Evolutionary conservation across 257 asterid genomes (phyloP).

Genomic region (Voacanga thouarsii): DNA sequence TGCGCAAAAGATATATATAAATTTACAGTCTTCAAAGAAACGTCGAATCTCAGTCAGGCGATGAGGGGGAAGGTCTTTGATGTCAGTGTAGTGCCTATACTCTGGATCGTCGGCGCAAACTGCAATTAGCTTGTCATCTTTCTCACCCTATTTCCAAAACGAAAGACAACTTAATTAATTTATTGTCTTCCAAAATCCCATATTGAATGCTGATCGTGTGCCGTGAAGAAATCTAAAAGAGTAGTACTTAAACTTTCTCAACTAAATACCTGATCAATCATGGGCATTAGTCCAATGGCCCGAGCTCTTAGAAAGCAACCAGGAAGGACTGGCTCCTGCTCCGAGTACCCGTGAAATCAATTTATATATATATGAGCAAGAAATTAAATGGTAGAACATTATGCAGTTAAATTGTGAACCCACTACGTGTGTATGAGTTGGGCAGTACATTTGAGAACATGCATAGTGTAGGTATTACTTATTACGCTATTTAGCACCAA

Average conservation of each 20-base stretch:
- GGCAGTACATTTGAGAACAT: no score
- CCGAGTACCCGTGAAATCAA: background rate
- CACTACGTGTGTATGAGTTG: no score
- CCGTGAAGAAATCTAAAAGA: no score
- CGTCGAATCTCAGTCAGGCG: slow-evolving; percentile 27
- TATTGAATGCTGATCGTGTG: no score
- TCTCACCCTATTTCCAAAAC: slow-evolving; percentile 15
- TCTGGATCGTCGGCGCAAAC: slow-evolving; percentile 32
- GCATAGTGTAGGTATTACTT: no score
- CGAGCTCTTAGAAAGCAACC: slow-evolving; percentile 32
- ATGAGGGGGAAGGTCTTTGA: slow-evolving; percentile 27
- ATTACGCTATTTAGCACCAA: background rate
- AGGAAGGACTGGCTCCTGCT: slow-evolving; percentile 29
- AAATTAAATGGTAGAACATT: no score
- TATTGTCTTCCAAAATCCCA: background rate
- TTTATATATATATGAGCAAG: no score
- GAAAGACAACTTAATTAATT: background rate
- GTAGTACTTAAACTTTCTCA: background rate
- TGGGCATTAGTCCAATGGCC: slow-evolving; percentile 30
- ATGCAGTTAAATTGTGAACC: no score
- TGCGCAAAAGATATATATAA: background rate
- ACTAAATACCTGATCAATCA: slow-evolving; percentile 25
- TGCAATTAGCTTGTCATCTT: slow-evolving; percentile 27
- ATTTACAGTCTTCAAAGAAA: slow-evolving; percentile 27
- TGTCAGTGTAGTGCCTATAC: slow-evolving; percentile 24